phyloP scores from a whole-genome alignment of 2,329 filamentous ascomycete species.

The Alternaria sp. region DNA sequence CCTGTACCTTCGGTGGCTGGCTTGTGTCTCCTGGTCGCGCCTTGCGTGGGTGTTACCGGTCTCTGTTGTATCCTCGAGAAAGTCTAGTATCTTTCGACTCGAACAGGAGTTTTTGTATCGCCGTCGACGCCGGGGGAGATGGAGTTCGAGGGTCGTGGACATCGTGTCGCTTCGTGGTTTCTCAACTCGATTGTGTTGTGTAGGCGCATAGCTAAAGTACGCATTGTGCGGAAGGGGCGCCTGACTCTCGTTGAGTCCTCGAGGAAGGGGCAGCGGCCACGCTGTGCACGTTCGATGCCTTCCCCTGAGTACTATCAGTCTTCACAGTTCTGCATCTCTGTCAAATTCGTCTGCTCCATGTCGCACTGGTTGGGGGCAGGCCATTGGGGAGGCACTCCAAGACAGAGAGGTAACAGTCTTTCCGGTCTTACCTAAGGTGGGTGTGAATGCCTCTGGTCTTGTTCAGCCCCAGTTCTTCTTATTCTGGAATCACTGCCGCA shows the following conservation, averaged over 20 bases:
- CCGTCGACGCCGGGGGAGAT: neutral
- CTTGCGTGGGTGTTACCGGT: neutral
- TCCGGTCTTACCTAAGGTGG: neutral
- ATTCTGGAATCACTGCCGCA: neutral
- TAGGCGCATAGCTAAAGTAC: neutral
- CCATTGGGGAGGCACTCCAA: neutral
- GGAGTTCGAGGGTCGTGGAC: neutral
- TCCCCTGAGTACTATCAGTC: constrained; percentile 1
- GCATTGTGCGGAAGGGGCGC: constrained; percentile 1
- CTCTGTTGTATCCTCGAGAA: neutral
- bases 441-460: neutral
- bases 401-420: neutral
- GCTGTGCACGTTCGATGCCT: neutral
- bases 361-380: neutral
- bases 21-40: neutral
- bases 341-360: neutral
- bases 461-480: neutral
- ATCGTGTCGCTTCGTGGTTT: neutral
- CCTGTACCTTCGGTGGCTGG: neutral
- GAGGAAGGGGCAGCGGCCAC: neutral
- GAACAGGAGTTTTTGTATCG: neutral
- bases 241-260: neutral
- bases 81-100: neutral
- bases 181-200: neutral
- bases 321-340: neutral